Evolutionary conservation across 192 early-diverging fungal genomes (phyloP), one percentile per base, ranked within the genome.

Genomic region (Linnemannia elongata): DNA sequence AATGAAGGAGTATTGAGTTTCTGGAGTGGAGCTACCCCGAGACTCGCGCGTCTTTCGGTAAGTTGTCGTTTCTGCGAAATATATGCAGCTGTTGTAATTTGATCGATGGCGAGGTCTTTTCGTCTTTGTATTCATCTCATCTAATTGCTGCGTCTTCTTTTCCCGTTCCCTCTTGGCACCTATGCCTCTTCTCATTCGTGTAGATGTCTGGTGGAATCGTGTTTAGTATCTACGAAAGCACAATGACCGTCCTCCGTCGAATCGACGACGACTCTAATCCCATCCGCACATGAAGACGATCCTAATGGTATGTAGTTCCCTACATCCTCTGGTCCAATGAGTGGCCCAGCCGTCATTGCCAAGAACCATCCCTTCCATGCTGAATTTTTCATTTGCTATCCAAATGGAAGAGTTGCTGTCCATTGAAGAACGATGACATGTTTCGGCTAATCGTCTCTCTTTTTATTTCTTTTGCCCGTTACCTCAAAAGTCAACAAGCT

Each of bases 21-120:
- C 70, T 99, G 98, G 98, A 98, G 96, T 87, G 98, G 97, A 24
- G 96, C 97, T 0, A 98, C 97, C 0, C 97, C 97, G 44, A 91
- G 98, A 54, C 89, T 98, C 33, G 93, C 96, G 15, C 82, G 82
- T 35, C 76, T 83, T 52, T 83, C 82, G 71, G 81, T 82, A 82
- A 52, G 44, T 41, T n/a, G 69, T 24, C 18, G 4, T 15, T 42
- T 13, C 0, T 41, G 38, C 0, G 3, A 24, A 5, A 22, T 30
- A 71, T 71, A 10, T 71, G 35, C 69, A 42, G 2, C 5, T 41
- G 69, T 15, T 24, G 0, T n/a, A 22, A 41, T 41, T 71, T 27
- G 4, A 30, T 15, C 30, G 27, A 30, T 33, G 30, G 60, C 13
- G 30, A 66, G 60, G 60, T 33, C 12, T 13, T 66, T 30, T 66